Evolutionary conservation across 106 monocot genomes (phyloP).

Genomic region (Allium sativum): DNA sequence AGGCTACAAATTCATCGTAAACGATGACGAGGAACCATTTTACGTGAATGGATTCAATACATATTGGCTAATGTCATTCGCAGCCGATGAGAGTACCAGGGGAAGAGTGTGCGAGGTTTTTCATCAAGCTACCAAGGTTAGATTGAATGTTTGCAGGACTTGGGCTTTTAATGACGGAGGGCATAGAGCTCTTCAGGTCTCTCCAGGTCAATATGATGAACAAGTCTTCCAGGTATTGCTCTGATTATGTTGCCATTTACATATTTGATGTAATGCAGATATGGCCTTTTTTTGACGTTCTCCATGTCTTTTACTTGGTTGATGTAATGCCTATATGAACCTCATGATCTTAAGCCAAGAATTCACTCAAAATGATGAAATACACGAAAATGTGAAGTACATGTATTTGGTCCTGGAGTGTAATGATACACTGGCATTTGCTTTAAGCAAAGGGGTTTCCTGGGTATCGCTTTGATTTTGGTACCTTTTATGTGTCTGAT

Average conservation of each 20-base stretch:
- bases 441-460: too few species aligned
- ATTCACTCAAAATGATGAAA: too few species aligned
- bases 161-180: conserved; percentile 88
- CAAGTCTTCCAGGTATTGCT: conserved; percentile 61
- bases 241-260: background rate
- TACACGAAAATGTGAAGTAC: too few species aligned
- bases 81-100: conserved; percentile 36
- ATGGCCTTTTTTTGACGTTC: too few species aligned
- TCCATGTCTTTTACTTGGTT: too few species aligned
- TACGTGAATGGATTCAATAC: conserved; percentile 80
- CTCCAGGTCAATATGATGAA: conserved; percentile 62
- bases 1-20: conserved; percentile 30
- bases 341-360: too few species aligned
- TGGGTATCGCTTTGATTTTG: too few species aligned
- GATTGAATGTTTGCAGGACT: conserved; percentile 71
- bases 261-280: too few species aligned
- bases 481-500: background rate
- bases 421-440: too few species aligned
- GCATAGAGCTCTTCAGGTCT: conserved; percentile 63
- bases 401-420: too few species aligned
- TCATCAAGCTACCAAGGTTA: conserved; percentile 29
- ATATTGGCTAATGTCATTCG: conserved; percentile 84
- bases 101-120: conserved; percentile 49
- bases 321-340: too few species aligned
- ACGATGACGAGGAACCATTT: conserved; percentile 30